Evolutionary conservation across 192 early-diverging fungal species (phyloP).

Genomic region (Helicostylum pulchrum): DNA sequence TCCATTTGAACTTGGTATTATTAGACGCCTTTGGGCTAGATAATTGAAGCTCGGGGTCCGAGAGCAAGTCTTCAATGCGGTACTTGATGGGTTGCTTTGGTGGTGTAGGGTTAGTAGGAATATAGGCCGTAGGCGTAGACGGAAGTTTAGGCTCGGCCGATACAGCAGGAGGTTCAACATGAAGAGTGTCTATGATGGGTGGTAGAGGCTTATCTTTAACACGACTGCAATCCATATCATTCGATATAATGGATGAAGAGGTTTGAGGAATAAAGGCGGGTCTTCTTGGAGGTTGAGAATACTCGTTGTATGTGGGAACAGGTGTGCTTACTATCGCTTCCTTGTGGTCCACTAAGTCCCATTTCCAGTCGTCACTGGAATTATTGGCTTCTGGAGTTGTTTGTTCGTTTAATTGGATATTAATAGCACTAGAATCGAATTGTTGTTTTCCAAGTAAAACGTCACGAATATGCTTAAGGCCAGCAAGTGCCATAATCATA

Average conservation of each 20-base stretch:
- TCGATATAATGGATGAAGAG: neutral
- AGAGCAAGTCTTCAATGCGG: conserved; percentile 31
- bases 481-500: conserved; percentile 39
- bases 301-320: neutral
- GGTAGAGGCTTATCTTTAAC: conserved; percentile 3
- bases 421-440: conserved; percentile 28
- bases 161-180: neutral
- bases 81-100: conserved; percentile 26
- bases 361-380: neutral
- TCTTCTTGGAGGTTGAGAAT: neutral
- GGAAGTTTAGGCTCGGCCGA: neutral
- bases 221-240: neutral
- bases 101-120: conserved; percentile 23
- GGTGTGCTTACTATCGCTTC: neutral
- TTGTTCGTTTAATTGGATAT: neutral
- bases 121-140: neutral
- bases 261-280: neutral
- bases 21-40: neutral
- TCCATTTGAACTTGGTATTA: conserved; percentile 30
- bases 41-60: conserved; percentile 19
- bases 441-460: conserved; percentile 45
- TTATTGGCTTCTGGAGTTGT: neutral
- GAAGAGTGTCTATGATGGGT: neutral
- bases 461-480: conserved; percentile 55
- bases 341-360: neutral